phyloP scores from a whole-genome alignment of 805 yeast genomes.

The Brettanomyces sp. region DNA sequence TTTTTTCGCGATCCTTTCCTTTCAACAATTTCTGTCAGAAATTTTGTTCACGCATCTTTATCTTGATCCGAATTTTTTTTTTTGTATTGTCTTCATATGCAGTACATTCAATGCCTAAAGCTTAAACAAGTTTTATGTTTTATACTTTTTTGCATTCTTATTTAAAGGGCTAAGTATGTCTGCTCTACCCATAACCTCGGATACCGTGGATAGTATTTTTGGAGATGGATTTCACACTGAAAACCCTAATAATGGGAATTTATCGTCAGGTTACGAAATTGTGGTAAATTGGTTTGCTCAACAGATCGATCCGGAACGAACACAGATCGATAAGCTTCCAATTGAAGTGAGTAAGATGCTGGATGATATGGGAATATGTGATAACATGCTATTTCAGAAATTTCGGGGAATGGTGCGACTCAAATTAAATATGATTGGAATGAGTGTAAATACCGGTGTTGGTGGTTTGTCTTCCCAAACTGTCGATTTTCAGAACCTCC shows the following conservation, averaged over 20 bases:
- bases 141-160: too few relatives aligned
- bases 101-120: background rate
- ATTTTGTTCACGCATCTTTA: background rate
- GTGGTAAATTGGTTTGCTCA: constrained; percentile 17
- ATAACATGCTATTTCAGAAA: constrained; percentile 11
- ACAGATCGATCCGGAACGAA: constrained; percentile 3
- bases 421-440: constrained; percentile 10
- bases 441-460: background rate
- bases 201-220: background rate
- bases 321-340: constrained; percentile 7
- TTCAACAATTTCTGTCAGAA: too few relatives aligned
- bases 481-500: background rate
- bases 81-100: background rate
- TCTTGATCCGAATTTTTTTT: background rate
- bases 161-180: background rate
- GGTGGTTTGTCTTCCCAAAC: too few relatives aligned
- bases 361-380: constrained; percentile 9
- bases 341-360: constrained; percentile 14
- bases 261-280: constrained; percentile 13
- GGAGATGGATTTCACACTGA: background rate
- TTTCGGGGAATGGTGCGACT: constrained; percentile 9
- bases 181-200: background rate
- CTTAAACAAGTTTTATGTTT: too few relatives aligned
- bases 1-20: too few relatives aligned
- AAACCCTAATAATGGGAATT: constrained; percentile 9